These are phyloP conservation scores for Vanderwaltozyma verrucispora DNA, from an alignment of 805 yeast genomes.

Conservation along the genomic window DNA sequence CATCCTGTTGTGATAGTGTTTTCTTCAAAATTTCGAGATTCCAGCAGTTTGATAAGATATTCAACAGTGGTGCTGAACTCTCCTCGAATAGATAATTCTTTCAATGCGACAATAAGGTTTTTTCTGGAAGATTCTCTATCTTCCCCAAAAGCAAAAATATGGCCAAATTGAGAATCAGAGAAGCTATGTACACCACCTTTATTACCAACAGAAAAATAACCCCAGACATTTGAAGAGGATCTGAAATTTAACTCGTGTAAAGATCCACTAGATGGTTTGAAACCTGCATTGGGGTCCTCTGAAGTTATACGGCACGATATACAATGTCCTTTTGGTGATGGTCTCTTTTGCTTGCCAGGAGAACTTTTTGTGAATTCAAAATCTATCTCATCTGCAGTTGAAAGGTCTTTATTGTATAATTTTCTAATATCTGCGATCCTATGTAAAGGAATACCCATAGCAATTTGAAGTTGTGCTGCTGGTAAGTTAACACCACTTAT, in stretches of 20 bases:
- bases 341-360: constrained; percentile 72
- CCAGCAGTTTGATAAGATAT: constrained; percentile 86
- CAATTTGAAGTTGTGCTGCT: constrained; percentile 96
- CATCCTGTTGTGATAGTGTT: constrained; percentile 97
- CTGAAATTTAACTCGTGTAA: constrained; percentile 93
- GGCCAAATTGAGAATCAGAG: constrained; percentile 98
- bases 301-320: constrained; percentile 99
- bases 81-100: constrained; percentile 94
- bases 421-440: constrained; percentile 87
- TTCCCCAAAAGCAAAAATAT: constrained; percentile 97
- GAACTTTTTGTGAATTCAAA: constrained; percentile 72
- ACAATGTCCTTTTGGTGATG: constrained; percentile 95
- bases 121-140: constrained; percentile 96
- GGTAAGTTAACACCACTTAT: constrained; percentile 97
- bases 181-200: constrained; percentile 96
- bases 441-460: constrained; percentile 98
- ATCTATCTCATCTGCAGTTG: constrained; percentile 80
- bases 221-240: constrained; percentile 98
- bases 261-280: constrained; percentile 96
- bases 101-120: constrained; percentile 97
- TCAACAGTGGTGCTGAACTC: constrained; percentile 98
- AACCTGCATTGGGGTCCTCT: constrained; percentile 99
- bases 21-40: constrained; percentile 92
- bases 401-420: constrained; percentile 92
- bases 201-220: constrained; percentile 94